A percentile compares a stretch with the other conserved stretches of the same genome.
These are phyloP conservation scores for Amaranthus cruentus DNA, from an alignment of 148 eudicot genomes.

Conservation along the genomic window DNA sequence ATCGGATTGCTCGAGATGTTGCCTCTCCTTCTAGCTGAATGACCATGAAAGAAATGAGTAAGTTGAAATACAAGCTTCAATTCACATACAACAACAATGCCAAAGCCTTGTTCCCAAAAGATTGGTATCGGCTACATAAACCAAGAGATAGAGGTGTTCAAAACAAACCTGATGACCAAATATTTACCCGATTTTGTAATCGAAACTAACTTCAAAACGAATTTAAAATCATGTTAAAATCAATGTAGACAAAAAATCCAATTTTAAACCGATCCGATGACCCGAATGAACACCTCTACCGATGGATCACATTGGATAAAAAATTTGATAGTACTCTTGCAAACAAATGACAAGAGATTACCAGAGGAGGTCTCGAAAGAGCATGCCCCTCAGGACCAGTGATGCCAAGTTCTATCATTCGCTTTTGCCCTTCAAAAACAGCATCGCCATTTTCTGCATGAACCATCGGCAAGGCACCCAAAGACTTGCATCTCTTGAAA, in stretches of 20 bases:
- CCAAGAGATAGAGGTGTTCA: no score
- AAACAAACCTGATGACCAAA: no score
- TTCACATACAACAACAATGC: not conserved
- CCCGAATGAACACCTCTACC: no score
- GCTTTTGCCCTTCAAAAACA: conserved; percentile 94
- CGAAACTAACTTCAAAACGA: no score
- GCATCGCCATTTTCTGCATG: conserved; percentile 99
- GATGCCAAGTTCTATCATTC: conserved; percentile 96
- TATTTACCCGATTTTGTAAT: no score
- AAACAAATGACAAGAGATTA: conserved; percentile 23
- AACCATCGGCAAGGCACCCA: conserved; percentile 97
- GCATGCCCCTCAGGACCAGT: conserved; percentile 99
- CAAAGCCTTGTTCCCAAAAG: no score
- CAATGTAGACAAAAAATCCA: no score
- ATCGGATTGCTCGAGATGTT: conserved; percentile 86
- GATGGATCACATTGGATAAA: not conserved
- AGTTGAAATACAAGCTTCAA: not conserved
- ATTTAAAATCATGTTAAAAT: no score
- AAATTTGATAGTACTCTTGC: not conserved
- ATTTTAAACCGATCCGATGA: no score
- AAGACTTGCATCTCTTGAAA: conserved; percentile 82
- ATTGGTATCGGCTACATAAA: no score
- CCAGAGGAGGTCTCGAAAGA: conserved; percentile 93
- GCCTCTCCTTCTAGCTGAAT: conserved; percentile 97
- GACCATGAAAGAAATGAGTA: not conserved